Percentiles rank a stretch among this genome's conserved stretches.
Evolutionary conservation across 768 basidiomycete species (phyloP).

Genomic region (Pseudohyphozyma bogoriensis): DNA sequence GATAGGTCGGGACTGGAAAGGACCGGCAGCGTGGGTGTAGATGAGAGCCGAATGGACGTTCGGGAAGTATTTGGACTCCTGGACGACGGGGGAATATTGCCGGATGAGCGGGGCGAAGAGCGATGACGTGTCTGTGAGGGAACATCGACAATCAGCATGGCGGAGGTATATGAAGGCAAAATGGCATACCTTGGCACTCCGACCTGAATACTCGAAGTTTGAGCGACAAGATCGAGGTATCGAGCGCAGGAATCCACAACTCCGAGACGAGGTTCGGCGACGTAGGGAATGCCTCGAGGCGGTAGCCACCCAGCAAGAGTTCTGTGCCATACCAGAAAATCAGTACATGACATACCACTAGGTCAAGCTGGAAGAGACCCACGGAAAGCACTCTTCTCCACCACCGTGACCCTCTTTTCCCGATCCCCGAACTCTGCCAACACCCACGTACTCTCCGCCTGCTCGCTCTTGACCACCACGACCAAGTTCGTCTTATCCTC

Average conservation of each 20-base stretch:
- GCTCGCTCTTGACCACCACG: slow-evolving; percentile 7
- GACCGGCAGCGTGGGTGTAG: slow-evolving; percentile 59
- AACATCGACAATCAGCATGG: background rate
- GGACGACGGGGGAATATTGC: slow-evolving; percentile 51
- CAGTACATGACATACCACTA: background rate
- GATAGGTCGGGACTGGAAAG: slow-evolving; percentile 46
- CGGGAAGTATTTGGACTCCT: slow-evolving; percentile 61
- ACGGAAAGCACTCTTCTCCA: slow-evolving; percentile 7
- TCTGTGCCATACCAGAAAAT: background rate
- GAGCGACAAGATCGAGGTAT: slow-evolving; percentile 18
- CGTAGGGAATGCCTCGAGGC: background rate
- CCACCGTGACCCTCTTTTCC: slow-evolving; percentile 1
- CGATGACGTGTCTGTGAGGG: slow-evolving; percentile 25
- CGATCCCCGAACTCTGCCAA: slow-evolving; percentile 14
- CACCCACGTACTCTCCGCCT: slow-evolving; percentile 1
- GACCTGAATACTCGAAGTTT: background rate
- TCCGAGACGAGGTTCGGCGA: slow-evolving; percentile 5
- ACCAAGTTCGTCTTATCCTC: background rate
- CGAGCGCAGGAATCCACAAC: slow-evolving; percentile 13
- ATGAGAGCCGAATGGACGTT: slow-evolving; percentile 40
- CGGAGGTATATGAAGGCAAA: background rate
- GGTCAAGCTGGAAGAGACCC: background rate
- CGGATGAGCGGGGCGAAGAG: slow-evolving; percentile 57
- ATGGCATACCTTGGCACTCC: slow-evolving; percentile 6
- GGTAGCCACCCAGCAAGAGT: slow-evolving; percentile 4